A percentile compares a stretch with the other conserved stretches of the same genome.
phyloP scores from a whole-genome alignment of 371 early-diverging fungal species.

The Lichtheimia hyalospora region DNA sequence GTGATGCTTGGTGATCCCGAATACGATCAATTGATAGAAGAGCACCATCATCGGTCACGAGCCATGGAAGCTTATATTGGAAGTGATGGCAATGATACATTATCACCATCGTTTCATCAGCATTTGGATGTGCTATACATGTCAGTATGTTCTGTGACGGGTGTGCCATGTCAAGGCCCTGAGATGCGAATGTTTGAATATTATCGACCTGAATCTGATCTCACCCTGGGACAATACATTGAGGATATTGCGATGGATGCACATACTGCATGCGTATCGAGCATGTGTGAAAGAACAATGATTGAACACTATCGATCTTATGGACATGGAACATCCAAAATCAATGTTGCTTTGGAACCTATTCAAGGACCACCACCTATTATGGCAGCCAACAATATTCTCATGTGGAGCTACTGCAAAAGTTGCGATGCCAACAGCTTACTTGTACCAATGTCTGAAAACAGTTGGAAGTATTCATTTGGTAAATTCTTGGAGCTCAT shows the following conservation, averaged over 20 bases:
- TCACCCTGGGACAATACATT: constrained; percentile 88
- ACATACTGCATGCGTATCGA: constrained; percentile 61
- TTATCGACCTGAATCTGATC: constrained; percentile 76
- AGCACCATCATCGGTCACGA: constrained; percentile 45
- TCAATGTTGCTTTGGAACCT: constrained; percentile 79
- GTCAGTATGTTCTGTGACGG: constrained; percentile 63
- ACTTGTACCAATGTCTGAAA: constrained; percentile 80
- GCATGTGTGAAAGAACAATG: constrained; percentile 76
- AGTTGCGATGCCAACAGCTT: constrained; percentile 74
- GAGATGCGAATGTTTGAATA: constrained; percentile 82
- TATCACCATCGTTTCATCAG: constrained; percentile 75
- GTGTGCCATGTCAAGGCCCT: constrained; percentile 78
- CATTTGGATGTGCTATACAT: constrained; percentile 76
- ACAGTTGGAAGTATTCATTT: constrained; percentile 94
- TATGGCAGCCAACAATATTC: constrained; percentile 70
- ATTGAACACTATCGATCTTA: constrained; percentile 84
- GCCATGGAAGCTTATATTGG: constrained; percentile 59
- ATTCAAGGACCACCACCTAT: constrained; percentile 67
- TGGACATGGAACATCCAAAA: constrained; percentile 79
- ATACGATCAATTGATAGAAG: constrained; percentile 47
- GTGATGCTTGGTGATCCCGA: constrained; percentile 24
- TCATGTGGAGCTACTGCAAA: constrained; percentile 93
- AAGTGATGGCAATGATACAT: constrained; percentile 51
- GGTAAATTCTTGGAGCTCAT: constrained; percentile 94
- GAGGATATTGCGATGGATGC: constrained; percentile 80